phyloP scores from a whole-genome alignment of 768 basidiomycete species.

The Lactifluus rugatus region DNA sequence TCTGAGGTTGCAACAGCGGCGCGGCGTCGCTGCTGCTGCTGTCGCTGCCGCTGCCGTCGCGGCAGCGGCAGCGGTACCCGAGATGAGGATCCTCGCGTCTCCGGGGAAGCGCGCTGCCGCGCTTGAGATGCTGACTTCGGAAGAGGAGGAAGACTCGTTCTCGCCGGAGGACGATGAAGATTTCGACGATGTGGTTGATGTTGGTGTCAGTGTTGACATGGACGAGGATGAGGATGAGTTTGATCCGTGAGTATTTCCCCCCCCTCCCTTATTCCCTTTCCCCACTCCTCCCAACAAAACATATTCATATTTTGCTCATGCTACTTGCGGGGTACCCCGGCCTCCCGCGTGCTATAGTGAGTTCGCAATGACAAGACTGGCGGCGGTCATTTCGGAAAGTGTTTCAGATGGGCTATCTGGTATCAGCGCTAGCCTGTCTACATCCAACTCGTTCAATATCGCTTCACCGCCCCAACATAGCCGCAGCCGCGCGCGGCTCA shows the following conservation, averaged over 20 bases:
- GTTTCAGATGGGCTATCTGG: conserved; percentile 55
- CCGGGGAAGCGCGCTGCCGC: conserved; percentile 37
- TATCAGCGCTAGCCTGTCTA: conserved; percentile 45
- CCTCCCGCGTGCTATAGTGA: conserved; percentile 37
- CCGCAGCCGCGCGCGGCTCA: conserved; percentile 41
- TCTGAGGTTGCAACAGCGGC: conserved; percentile 55
- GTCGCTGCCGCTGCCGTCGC: conserved; percentile 13
- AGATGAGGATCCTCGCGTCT: conserved; percentile 27
- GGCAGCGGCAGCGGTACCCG: conserved; percentile 18
- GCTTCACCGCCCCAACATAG: conserved; percentile 34
- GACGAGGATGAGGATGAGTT: conserved; percentile 68
- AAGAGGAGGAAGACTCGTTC: conserved; percentile 38
- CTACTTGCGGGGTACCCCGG: no score
- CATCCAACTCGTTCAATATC: conserved; percentile 44
- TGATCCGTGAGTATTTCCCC: conserved; percentile 52
- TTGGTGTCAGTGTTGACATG: conserved; percentile 40
- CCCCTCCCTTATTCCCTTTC: background rate
- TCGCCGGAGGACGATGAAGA: conserved; percentile 36
- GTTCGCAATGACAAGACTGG: conserved; percentile 52
- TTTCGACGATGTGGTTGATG: conserved; percentile 40
- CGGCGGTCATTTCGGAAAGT: conserved; percentile 44
- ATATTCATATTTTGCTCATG: background rate
- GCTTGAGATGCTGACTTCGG: conserved; percentile 40
- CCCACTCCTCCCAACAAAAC: fast-evolving
- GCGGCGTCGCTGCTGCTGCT: conserved; percentile 25